These are phyloP conservation scores for Pseudocercospora crystallina DNA, from an alignment of 2,329 filamentous ascomycete species.

Conservation along the genomic window DNA sequence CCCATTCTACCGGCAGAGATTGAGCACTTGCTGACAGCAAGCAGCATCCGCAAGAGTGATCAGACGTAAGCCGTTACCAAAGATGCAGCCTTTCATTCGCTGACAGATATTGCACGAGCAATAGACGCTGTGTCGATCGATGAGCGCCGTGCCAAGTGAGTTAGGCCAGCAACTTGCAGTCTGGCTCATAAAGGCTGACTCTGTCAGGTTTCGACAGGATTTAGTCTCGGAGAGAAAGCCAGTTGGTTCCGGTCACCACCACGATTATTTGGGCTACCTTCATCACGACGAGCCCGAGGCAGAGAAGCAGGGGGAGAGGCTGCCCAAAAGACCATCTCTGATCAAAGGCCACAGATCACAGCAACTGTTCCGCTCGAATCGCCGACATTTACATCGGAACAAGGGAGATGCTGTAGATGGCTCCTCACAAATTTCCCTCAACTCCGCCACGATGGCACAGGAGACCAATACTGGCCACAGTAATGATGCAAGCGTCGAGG, in stretches of 20 bases:
- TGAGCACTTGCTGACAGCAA: slow-evolving; percentile 38
- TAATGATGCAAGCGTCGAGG: slow-evolving; percentile 34
- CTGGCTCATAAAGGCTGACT: background rate
- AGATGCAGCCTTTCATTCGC: background rate
- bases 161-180: too few species aligned
- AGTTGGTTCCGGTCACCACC: slow-evolving; percentile 13
- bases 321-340: too few species aligned
- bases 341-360: too few species aligned
- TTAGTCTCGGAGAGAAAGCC: slow-evolving; percentile 53
- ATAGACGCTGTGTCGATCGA: slow-evolving; percentile 62
- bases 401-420: too few species aligned
- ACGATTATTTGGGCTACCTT: too few species aligned
- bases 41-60: slow-evolving; percentile 58
- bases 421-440: slow-evolving; percentile 28
- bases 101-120: background rate
- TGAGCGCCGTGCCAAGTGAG: slow-evolving; percentile 63
- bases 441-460: slow-evolving; percentile 17
- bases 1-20: background rate
- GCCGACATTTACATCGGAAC: too few species aligned
- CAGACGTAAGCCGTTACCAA: slow-evolving; percentile 50
- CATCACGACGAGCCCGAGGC: too few species aligned
- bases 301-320: too few species aligned
- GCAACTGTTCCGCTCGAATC: too few species aligned
- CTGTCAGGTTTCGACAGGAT: slow-evolving; percentile 61
- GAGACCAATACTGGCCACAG: slow-evolving; percentile 17